A percentile compares a stretch with the other conserved stretches of the same genome.
Evolutionary conservation across 257 asterid species (phyloP).

Genomic region (Mitragyna speciosa): DNA sequence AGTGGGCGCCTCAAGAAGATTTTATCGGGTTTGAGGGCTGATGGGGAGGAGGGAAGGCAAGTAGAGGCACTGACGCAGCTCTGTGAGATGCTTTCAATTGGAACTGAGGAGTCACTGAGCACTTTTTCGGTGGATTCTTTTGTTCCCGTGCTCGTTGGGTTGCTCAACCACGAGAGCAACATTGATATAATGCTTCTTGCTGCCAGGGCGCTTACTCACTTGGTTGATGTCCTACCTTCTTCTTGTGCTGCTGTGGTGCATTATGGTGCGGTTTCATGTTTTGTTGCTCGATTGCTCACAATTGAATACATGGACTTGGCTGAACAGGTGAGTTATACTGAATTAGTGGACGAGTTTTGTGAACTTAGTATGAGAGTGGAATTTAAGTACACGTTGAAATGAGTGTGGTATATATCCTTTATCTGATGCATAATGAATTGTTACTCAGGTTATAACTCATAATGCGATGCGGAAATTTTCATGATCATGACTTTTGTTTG

Average conservation of each 20-base stretch:
- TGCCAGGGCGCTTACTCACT: constrained; percentile 95
- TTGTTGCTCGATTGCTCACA: constrained; percentile 88
- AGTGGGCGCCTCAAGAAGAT: constrained; percentile 91
- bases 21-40: constrained; percentile 85
- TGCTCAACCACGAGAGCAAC: constrained; percentile 86
- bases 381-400: no score
- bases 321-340: constrained; percentile 68
- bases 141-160: constrained; percentile 95
- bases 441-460: no score
- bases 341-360: neutral
- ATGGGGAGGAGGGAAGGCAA: constrained; percentile 97
- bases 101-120: constrained; percentile 91
- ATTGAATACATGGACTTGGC: constrained; percentile 99
- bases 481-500: constrained; percentile 1
- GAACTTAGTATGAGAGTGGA: neutral
- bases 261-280: constrained; percentile 93
- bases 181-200: constrained; percentile 97
- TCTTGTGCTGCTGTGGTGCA: constrained; percentile 98
- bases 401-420: no score
- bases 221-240: constrained; percentile 97
- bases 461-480: neutral
- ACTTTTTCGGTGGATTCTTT: constrained; percentile 93
- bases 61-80: constrained; percentile 94
- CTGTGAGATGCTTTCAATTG: constrained; percentile 92
- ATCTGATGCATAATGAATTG: no score